Evolutionary conservation across 805 yeast species (phyloP), one percentile per base, ranked within the genome.

Genomic region (Hanseniaspora pseudoguilliermondii): DNA sequence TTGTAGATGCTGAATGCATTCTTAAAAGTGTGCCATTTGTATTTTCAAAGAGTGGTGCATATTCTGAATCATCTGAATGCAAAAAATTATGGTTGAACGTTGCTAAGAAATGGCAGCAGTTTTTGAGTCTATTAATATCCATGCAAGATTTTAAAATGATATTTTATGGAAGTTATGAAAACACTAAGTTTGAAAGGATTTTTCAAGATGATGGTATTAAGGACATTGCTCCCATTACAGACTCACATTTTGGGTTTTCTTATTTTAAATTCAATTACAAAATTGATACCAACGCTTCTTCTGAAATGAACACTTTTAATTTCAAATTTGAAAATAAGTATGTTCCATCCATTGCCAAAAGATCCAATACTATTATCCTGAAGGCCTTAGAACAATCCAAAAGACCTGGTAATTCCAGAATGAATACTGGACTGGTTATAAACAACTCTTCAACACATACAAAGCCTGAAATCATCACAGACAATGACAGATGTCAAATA

Each of bases 241-340:
- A 81, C 57, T 61, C 60, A 8, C 66, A 66, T 60, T 81, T 75
- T 62, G 71, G 69, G n/a, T 78, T 79, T 61, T 63, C 70, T 0
- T 80, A 75, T 61, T 60, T 54, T 6, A 61, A 56, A 36, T 54
- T 65, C 1, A 32, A 59, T 16, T 52, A 46, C 32, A 46, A 20
- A 3, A 18, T 60, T 10, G 21, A 16, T 2, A 0, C 7, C 25
- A 21, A 38, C 8, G 16, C 16, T 9, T n/a, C 27, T 35, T 25
- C 43, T 23, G 9, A 44, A 15, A n/a, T 20, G 13, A n/a, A 1
- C 35, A 43, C 13, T 41, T 54, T 32, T 34, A 42, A 1, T 60
- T 60, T 49, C 38, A 21, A 13, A 25, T 60, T 23, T 64, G 65
- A 66, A 2, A 75, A 75, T 58, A 60, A 43, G 2, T 78, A 71